Evolutionary conservation across 345 rosid genomes (phyloP), one percentile per base, ranked within the genome.

Genomic region (Citrus hindsii): DNA sequence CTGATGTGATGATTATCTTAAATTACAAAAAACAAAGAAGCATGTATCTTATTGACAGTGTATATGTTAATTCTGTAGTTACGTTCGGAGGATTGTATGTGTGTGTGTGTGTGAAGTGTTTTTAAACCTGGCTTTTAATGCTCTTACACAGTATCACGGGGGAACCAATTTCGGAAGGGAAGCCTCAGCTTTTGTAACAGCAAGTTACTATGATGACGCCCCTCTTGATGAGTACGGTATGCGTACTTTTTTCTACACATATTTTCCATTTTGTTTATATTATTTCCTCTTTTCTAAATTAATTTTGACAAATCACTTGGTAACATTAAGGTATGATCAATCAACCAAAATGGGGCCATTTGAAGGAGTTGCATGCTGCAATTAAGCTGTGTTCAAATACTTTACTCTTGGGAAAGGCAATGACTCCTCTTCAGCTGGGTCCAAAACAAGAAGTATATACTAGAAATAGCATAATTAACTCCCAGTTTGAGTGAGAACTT

Each of bases 281-380:
- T 33, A 19, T 8, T 12, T 27, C 4, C 18, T 51, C 18, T 4
- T 28, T 28, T 22, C 2, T 27, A 13, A 72, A 73, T 2, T 16
- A 51, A 14, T 59, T 25, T 19, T 9, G 22, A 8, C 56, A 28
- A 32, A 32, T 71, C 19, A 32, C 6, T 16, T 73, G 67, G 18
- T 73, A 35, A 35, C 25, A 68, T n/a, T 32, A 69, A 87, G 90
- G 90, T 19, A 63, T 81, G 62, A 63, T 79, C n/a, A 80, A 84
- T 22, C 86, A 88, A 72, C 91, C 91, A 1, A 88, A 87, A 85
- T 88, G 86, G 85, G 86, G 88, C 10, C 91, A 88, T 67, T 74
- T 88, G 28, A 83, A 77, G 82, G 91, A 85, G 38, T 59, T 88
- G 79, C 91, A 88, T 71, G 67, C 79, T 8, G 82, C 86, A 46